Evolutionary conservation across 768 basidiomycete species (phyloP).

Genomic region (Psilocybe tampanensis): DNA sequence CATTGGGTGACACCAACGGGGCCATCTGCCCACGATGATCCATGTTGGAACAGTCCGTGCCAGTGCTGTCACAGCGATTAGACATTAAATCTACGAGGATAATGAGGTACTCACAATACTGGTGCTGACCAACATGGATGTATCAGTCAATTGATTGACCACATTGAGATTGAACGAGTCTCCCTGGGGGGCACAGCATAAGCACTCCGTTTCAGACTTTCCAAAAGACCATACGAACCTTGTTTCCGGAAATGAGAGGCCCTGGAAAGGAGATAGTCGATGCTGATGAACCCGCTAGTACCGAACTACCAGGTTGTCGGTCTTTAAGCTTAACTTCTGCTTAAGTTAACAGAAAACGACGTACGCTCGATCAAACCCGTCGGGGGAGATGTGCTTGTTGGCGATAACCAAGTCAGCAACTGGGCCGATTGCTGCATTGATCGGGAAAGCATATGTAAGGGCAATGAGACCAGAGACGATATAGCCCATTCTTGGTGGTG

Average conservation of each 20-base stretch:
- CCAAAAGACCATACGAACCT: constrained; percentile 11
- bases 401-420: constrained; percentile 8
- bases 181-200: constrained; percentile 26
- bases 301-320: constrained; percentile 14
- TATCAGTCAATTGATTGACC: constrained; percentile 42
- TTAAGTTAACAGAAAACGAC: not conserved
- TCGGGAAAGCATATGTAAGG: not conserved
- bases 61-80: constrained; percentile 36
- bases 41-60: constrained; percentile 40
- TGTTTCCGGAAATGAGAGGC: constrained; percentile 30
- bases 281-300: constrained; percentile 19
- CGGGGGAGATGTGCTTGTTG: constrained; percentile 14
- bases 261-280: constrained; percentile 24
- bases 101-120: constrained; percentile 41
- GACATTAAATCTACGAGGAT: not conserved
- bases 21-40: constrained; percentile 42
- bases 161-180: constrained; percentile 49
- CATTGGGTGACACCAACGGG: constrained; percentile 39
- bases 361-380: constrained; percentile 19
- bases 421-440: constrained; percentile 12
- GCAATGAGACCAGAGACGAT: no score
- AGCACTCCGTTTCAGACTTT: not conserved
- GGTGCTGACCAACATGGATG: constrained; percentile 47
- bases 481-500: no score
- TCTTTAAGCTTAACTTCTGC: no score